A percentile compares a stretch with the other conserved stretches of the same genome.
Conservation (phyloP, 2,329 filamentous ascomycete species). For the Cladosporium sp. region DNA sequence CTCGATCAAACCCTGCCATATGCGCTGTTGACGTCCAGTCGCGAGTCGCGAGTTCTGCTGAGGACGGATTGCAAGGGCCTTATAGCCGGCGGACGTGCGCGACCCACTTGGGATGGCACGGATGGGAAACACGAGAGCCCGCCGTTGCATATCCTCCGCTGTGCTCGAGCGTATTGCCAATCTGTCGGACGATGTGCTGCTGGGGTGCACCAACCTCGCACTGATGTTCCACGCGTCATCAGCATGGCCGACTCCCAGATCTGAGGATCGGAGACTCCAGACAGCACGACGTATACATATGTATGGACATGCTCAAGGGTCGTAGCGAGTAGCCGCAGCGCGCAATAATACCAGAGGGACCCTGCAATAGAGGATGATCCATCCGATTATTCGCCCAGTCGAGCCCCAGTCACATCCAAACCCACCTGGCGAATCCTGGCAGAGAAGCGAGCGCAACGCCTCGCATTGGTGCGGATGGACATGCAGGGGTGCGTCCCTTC, state of each 20-base stretch:
- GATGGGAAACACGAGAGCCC: constrained; percentile 5
- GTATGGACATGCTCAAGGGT: neutral
- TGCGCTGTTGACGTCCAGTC: neutral
- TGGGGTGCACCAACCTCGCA: neutral
- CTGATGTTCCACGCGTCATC: neutral
- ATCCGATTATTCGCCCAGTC: constrained; percentile 15
- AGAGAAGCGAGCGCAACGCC: constrained; percentile 11
- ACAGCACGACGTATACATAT: neutral
- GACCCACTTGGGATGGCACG: neutral
- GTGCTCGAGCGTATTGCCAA: constrained; percentile 1
- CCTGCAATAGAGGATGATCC: constrained; percentile 1
- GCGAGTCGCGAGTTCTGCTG: neutral
- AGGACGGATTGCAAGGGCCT: constrained; percentile 1
- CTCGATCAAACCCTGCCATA: neutral
- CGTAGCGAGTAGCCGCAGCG: neutral
- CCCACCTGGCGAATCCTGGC: constrained; percentile 10
- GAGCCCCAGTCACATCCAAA: constrained; percentile 13
- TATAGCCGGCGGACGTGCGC: neutral
- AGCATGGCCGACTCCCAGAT: neutral
- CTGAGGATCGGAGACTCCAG: neutral
- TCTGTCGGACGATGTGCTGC: constrained; percentile 18
- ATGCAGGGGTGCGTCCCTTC: constrained; percentile 16
- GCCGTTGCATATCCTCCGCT: constrained; percentile 1
- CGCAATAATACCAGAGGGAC: neutral
- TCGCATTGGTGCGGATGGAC: constrained; percentile 10